Evolutionary conservation across 2,329 filamentous ascomycete genomes (phyloP), one percentile per base, ranked within the genome.

Genomic region (Tolypocladium pustulatum): DNA sequence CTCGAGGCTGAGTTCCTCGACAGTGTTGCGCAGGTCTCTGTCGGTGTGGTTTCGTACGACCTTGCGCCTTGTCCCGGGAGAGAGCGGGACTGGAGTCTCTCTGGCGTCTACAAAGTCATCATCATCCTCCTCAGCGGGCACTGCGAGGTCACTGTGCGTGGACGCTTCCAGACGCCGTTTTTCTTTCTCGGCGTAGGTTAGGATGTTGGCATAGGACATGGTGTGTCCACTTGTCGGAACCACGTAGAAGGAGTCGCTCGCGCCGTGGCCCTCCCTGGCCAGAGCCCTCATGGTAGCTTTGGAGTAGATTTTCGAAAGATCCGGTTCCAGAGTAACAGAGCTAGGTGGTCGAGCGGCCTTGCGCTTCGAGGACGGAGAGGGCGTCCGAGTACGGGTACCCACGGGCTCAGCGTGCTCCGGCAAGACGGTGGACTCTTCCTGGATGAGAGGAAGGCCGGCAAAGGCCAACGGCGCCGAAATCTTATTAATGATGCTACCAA

Each of bases 191-290:
- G 83, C 84, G 64, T 84, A 86, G 49, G 78, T 87, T 25, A 96
- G 77, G 57, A 99, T 97, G 62, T 89, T 91, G 52, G 94, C 92
- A 68, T 97, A 99, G 0, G 91, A 94, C 61, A 92, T 88, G 3
- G 91, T 97, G 63, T 93, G 91, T 6, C 94, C 93, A 22, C 89
- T 91, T 0, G 90, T 89, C 4, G 93, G 94, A 1, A 99, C 94
- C 1, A 97, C 89, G 70, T 97, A 97, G 75, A 99, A 99, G 10
- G 89, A 94, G 66, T 89, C 89, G 60, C 80, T 83, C 20, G 82
- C 76, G 20, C 81, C 80, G 34, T 86, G 81, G 0, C 84, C 84
- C 36, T 87, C 86, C 58, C 89, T 86, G 25, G 85, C 81, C 49
- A 96, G 81, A 0, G 92, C 90, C 56, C 87, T 83, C 57, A 97